Conservation (phyloP, 441 rosid species). For the Pelargonium fulgidum region DNA sequence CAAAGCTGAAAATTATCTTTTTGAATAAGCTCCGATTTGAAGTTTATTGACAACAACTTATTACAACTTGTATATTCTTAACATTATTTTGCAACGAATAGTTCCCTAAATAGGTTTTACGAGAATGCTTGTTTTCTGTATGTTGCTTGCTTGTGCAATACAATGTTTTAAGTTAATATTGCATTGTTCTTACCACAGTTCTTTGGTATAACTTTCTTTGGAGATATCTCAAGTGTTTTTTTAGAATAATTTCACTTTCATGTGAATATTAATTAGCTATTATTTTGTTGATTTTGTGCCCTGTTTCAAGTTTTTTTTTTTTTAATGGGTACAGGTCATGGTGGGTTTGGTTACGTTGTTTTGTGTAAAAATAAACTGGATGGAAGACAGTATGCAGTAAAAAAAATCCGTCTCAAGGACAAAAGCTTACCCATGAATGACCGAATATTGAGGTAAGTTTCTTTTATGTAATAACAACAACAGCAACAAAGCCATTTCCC, state of each 20-base stretch:
- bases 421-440: constrained; percentile 66
- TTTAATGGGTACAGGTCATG: constrained; percentile 59
- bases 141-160: constrained; percentile 1
- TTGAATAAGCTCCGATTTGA: neutral
- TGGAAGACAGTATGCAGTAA: constrained; percentile 97
- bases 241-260: neutral
- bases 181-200: neutral
- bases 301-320: constrained; percentile 20
- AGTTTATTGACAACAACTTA: neutral
- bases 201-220: neutral
- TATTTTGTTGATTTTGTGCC: neutral
- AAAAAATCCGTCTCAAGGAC: constrained; percentile 93
- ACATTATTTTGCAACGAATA: neutral
- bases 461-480: constrained; percentile 10
- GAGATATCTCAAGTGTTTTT: neutral
- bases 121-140: neutral
- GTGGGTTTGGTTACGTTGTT: constrained; percentile 93
- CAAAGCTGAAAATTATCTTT: neutral
- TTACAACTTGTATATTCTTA: neutral
- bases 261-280: constrained; percentile 11
- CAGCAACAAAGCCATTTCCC: too few relatives aligned
- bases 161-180: neutral
- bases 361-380: constrained; percentile 94
- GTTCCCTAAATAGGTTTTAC: neutral
- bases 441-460: constrained; percentile 69